Base-by-base conservation (phyloP, 228 moss, liverwort and hornwort genomes). In the Sphagnum magellanicum region DNA sequence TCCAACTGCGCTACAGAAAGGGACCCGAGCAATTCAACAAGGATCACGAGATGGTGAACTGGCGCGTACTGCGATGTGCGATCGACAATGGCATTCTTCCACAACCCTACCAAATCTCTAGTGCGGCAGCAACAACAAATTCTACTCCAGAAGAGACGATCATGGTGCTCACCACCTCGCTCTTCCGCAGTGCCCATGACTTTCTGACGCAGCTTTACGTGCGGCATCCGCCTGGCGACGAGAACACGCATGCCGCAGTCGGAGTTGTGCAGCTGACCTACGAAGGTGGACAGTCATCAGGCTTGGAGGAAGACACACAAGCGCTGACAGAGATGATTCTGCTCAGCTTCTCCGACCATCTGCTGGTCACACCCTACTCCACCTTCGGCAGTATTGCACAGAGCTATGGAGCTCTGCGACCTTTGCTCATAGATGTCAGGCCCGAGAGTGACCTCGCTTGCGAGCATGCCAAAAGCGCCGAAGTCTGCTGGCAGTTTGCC, bases 391-490 rank as follows among this genome's bases (percentile, higher is more conserved):
- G 83, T 10, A 58, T 76, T 0, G 76, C 83, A 0, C 83, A 83
- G 58, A 79, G 76, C 10, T 83, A 83, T 50, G 79, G 83, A 10
- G 83, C 60, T 4, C 50, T 83, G 10, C 71, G 51, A 60, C 83
- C 83, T 4, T 83, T 72, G 75, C 69, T 83, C 6, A 80, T 97
- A 5, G 83, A 93, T 60, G 87, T 71, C 65, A 77, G 84, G 8
- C 32, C 53, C 8, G 61, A 68, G 16, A 63, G 66, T 0, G 66
- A 77, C 58, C 68, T 67, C 4, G 50, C 81, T 0, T 88, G 88
- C 9, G 75, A 79, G 52, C 74, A 71, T 8, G 79, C 79, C 10
- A 73, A 57, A 50, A 73, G 68, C 10, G 67, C 67, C 5, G 88
- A 84, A 10, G 74, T 79, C 0, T 88, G 88, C 51, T 67, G 82